Base-by-base conservation (phyloP, 75 land plant genomes). In the Pinus tabuliformis region DNA sequence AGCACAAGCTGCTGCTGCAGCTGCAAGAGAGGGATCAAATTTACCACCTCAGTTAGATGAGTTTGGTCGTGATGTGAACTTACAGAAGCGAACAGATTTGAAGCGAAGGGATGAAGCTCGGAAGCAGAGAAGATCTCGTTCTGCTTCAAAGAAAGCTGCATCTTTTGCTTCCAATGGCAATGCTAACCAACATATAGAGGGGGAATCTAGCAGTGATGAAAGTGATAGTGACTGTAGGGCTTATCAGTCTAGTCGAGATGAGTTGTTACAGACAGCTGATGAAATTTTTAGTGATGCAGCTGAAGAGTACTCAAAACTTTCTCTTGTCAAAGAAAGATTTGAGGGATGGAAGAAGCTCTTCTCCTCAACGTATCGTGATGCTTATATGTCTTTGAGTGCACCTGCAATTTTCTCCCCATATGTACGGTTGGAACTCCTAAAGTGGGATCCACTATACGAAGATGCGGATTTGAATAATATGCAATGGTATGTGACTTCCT, bases 361-460 rank as follows among this genome's bases (percentile, higher is more conserved):
- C 73, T 70, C 78, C 17, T 65, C 84, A 22, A 83, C 85, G 62
- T 96, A 96, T 73, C 80, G 88, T 36, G 97, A 96, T 89, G 99
- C 99, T 64, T 96, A 96, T 72, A 85, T 94, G 82, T 81, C 94
- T 28, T 70, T 96, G 54, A 96, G 99, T 86, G 85, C 81, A 24
- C 95, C 97, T 49, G 82, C 95, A 54, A 86, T 97, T 33, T 92
- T 97, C 80, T 91, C 99, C 20, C 97, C 98, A 0, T 97, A 90
- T 84, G 95, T 97, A 70, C 90, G 99, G 22, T 74, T 97, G 80
- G 99, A 97, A 79, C 93, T 97, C 62, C 80, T 97, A 64, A 91
- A 92, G 74, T 97, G 99, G 99, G 99, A 97, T 75, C 99, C 99
- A 8, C 91, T 97, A 17, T 82, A 89, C 81, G 88, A 83, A 59